A percentile compares a stretch with the other conserved stretches of the same genome.
phyloP scores from a whole-genome alignment of 2,329 filamentous ascomycete genomes.

The Sordariomycetes sp. region DNA sequence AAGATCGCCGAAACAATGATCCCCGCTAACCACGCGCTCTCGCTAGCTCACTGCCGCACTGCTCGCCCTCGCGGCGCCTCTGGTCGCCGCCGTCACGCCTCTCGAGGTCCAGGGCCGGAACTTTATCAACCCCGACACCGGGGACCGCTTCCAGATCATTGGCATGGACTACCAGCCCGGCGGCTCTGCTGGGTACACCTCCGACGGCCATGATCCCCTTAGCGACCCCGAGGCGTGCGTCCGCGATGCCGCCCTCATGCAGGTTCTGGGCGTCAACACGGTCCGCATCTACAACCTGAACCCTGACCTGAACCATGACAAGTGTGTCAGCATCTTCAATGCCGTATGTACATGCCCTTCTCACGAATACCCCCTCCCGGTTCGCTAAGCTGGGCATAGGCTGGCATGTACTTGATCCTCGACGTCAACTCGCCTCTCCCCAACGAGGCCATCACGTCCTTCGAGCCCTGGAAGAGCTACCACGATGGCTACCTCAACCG shows the following conservation, averaged over 20 bases:
- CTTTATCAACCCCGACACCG: constrained; percentile 48
- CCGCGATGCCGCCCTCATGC: constrained; percentile 56
- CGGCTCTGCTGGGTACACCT: constrained; percentile 52
- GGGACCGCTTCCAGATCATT: constrained; percentile 53
- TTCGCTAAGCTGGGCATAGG: constrained; percentile 18
- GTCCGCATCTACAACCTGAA: constrained; percentile 62
- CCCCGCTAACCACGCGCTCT: not conserved
- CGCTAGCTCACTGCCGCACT: constrained; percentile 12
- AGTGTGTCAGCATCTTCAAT: constrained; percentile 59
- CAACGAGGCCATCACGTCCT: constrained; percentile 45
- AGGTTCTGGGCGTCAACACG: constrained; percentile 53
- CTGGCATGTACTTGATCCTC: constrained; percentile 59
- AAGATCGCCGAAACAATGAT: not conserved
- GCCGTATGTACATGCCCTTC: constrained; percentile 23
- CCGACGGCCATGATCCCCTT: constrained; percentile 45
- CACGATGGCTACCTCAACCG: constrained; percentile 51
- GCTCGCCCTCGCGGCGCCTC: constrained; percentile 39
- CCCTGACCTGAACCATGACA: constrained; percentile 55
- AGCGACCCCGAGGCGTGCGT: constrained; percentile 47
- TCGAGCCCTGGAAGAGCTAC: constrained; percentile 48
- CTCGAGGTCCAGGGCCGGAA: constrained; percentile 45
- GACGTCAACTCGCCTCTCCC: constrained; percentile 56
- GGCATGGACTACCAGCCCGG: constrained; percentile 62
- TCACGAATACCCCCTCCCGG: not conserved
- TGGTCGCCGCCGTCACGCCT: constrained; percentile 44